Conservation (phyloP, 2,329 filamentous ascomycete genomes). For the Cladophialophora bantiana region DNA sequence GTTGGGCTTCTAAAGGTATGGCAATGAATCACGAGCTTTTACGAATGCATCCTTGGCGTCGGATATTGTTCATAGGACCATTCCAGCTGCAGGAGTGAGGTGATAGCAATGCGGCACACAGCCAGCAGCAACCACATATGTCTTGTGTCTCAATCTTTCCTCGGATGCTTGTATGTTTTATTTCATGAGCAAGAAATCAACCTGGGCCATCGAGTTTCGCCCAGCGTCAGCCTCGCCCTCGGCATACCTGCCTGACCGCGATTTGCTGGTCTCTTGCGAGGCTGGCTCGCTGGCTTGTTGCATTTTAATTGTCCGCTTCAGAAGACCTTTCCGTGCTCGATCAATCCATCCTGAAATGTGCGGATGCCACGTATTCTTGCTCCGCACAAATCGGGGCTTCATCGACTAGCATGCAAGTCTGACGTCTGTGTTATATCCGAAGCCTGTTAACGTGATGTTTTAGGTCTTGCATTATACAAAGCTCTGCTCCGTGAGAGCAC, state of each 20-base stretch:
- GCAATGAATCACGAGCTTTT: slow-evolving; percentile 30
- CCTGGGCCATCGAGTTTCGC: neutral
- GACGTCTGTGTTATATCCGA: neutral
- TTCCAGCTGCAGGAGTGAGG: slow-evolving; percentile 1
- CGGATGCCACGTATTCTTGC: slow-evolving; percentile 49
- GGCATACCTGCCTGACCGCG: slow-evolving; percentile 2
- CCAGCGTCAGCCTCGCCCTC: neutral
- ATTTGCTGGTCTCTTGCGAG: neutral
- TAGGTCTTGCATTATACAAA: slow-evolving; percentile 55
- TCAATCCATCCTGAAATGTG: slow-evolving; percentile 28
- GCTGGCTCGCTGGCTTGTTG: neutral
- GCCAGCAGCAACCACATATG: neutral
- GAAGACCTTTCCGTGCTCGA: neutral
- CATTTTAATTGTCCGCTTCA: neutral
- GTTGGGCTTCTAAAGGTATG: slow-evolving; percentile 22
- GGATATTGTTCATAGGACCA: slow-evolving; percentile 32
- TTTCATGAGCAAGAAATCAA: neutral
- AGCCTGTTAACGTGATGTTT: neutral
- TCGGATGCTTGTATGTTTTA: neutral
- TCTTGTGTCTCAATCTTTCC: neutral
- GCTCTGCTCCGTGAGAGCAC: slow-evolving; percentile 53
- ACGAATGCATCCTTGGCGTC: slow-evolving; percentile 31
- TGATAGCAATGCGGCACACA: neutral
- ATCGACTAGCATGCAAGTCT: slow-evolving; percentile 54
- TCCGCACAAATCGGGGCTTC: slow-evolving; percentile 47